Evolutionary conservation across 2,329 filamentous ascomycete species (phyloP), one percentile per base, ranked within the genome.

Genomic region (Xylaria sp.): DNA sequence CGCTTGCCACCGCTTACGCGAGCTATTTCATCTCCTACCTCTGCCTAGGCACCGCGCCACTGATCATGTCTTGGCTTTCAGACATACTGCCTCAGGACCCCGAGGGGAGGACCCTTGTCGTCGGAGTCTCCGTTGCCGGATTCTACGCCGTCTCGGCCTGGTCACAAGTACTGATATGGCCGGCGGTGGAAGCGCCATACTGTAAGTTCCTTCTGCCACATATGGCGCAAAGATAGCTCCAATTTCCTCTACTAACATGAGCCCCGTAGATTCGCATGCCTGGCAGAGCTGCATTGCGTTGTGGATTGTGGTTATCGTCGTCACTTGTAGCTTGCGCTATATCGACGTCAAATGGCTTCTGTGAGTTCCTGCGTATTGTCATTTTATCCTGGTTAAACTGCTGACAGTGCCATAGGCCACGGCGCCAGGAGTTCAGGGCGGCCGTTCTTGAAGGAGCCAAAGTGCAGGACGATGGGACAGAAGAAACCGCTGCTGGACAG

Each of bases 161-260:
- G 78, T 77, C 74, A 6, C 78, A 81, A 50, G 76, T 81, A 2
- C 68, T 80, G 1, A 74, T 80, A 1, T 81, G 79, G 79, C 79
- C 79, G 2, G 78, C 79, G 1, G 71, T 69, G 1, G 74, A 81
- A 55, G 79, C 78, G 2, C 79, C 78, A 0, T 77, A 75, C 44
- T 81, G 76, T 71, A 66, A 62, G 72, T 64, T 16, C 34, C 22
- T 5, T 7, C 6, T 37, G 2, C 1, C 24, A 18, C 24, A 18
- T 19, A 13, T 24, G 39, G 7, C 18, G 2, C n/a, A 5, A 0
- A n/a, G n/a, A n/a, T n/a, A n/a, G n/a, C n/a, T n/a, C n/a, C n/a
- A n/a, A n/a, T n/a, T n/a, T 20, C 39, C 21, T 37, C n/a, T 21
- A 8, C 40, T 54, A 8, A 56, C 40, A 7, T 20, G 16, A 2